Evolutionary conservation across 768 basidiomycete genomes (phyloP).

Genomic region (Lyophyllum semitale): DNA sequence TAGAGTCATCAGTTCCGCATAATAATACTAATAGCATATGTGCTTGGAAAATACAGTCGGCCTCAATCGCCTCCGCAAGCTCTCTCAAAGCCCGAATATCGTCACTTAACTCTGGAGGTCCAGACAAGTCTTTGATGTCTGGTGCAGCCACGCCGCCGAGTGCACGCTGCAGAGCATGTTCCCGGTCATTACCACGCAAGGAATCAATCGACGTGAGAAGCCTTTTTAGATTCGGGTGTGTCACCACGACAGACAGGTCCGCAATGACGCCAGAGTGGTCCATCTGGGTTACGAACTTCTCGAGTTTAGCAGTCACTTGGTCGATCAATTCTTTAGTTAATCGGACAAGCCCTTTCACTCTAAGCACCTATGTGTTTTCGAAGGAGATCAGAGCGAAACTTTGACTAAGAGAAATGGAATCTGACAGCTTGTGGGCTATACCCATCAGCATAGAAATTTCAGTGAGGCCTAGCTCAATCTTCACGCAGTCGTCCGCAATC

Average conservation of each 20-base stretch:
- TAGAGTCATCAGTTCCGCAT: no score
- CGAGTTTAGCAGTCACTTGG: no score
- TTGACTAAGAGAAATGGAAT: no score
- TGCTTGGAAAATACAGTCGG: no score
- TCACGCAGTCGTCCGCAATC: neutral
- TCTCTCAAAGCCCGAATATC: slow-evolving; percentile 54
- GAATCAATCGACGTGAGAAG: slow-evolving; percentile 61
- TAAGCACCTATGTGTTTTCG: neutral
- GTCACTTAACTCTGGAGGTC: slow-evolving; percentile 39
- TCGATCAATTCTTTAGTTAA: no score
- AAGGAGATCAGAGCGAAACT: neutral
- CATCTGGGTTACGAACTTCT: no score
- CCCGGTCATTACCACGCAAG: slow-evolving; percentile 64
- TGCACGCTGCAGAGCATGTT: slow-evolving; percentile 63
- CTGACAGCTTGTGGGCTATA: neutral
- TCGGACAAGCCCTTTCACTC: no score
- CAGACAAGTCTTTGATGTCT: slow-evolving; percentile 36
- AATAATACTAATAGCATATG: no score
- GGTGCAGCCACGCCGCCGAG: slow-evolving; percentile 60
- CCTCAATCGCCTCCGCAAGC: slow-evolving; percentile 70
- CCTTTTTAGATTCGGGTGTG: slow-evolving; percentile 51
- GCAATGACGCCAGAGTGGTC: no score
- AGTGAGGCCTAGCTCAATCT: neutral
- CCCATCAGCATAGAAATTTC: neutral
- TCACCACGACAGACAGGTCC: no score